Evolutionary conservation across 768 basidiomycete genomes (phyloP).

Genomic region (Phaeotremella skinneri): DNA sequence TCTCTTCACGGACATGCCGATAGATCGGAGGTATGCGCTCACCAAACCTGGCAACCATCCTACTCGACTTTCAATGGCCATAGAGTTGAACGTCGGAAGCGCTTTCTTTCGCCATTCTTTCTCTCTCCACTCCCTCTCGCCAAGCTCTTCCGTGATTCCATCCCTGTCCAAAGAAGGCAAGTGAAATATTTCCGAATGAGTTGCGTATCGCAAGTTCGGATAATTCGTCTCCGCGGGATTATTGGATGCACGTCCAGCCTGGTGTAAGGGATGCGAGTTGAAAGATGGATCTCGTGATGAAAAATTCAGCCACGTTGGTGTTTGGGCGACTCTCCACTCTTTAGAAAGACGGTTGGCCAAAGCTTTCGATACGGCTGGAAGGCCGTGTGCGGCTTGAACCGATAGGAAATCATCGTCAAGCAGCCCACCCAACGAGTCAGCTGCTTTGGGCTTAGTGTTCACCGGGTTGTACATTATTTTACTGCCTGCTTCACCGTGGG

Average conservation of each 20-base stretch:
- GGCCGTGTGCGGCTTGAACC: neutral
- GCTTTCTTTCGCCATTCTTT: conserved; percentile 36
- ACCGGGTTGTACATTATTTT: conserved; percentile 1
- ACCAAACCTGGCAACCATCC: conserved; percentile 45
- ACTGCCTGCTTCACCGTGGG: neutral
- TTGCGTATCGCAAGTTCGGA: conserved; percentile 40
- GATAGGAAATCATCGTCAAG: neutral
- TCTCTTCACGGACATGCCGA: neutral
- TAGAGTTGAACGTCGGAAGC: conserved; percentile 47
- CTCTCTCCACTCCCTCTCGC: conserved; percentile 39
- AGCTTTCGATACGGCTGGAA: conserved; percentile 18
- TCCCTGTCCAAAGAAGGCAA: conserved; percentile 36
- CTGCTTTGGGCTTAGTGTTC: neutral
- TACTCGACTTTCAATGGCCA: conserved; percentile 46
- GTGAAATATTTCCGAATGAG: conserved; percentile 47
- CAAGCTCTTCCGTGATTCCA: conserved; percentile 28
- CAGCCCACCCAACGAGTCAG: neutral
- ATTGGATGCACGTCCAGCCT: conserved; percentile 5
- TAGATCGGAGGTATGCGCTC: conserved; percentile 6
- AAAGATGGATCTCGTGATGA: conserved; percentile 33
- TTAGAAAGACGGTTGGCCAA: conserved; percentile 23
- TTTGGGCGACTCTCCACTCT: conserved; percentile 42
- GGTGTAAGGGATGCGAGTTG: conserved; percentile 38
- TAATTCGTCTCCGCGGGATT: conserved; percentile 21
- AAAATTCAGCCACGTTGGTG: conserved; percentile 45